These are phyloP conservation scores for Sugiyamaella grinbergsii DNA, from an alignment of 1,139 yeast genomes.

Conservation along the genomic window DNA sequence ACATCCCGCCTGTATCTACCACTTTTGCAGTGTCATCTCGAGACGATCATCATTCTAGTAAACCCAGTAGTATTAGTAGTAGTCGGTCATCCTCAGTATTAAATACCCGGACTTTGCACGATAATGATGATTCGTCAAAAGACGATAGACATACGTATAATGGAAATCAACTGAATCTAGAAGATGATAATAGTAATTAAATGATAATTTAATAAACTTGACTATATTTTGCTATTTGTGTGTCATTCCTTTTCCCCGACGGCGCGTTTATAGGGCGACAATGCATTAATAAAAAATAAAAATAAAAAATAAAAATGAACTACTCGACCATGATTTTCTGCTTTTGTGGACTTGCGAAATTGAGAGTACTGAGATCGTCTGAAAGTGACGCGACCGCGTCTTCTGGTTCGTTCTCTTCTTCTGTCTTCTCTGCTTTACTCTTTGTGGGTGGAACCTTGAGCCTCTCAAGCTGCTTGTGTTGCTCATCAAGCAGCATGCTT, in stretches of 20 bases:
- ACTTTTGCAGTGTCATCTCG: constrained; percentile 1
- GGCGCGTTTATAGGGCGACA: background rate
- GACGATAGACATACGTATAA: constrained; percentile 49
- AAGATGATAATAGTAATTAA: constrained; percentile 42
- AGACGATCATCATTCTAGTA: constrained; percentile 11
- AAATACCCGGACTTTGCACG: constrained; percentile 37
- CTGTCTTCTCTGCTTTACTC: background rate
- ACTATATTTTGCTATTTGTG: background rate
- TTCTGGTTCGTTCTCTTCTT: background rate
- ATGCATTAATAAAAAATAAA: no score
- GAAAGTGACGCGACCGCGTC: constrained; percentile 11
- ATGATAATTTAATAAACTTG: background rate
- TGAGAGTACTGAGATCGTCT: constrained; percentile 1
- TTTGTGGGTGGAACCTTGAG: constrained; percentile 3
- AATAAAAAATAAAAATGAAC: no score
- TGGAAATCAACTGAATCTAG: constrained; percentile 50
- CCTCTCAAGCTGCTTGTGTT: constrained; percentile 5
- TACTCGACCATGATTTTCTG: constrained; percentile 1
- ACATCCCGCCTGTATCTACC: background rate
- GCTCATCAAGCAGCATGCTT: constrained; percentile 16
- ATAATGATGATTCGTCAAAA: constrained; percentile 25
- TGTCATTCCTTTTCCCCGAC: background rate
- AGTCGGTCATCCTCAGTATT: constrained; percentile 21
- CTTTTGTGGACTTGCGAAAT: background rate
- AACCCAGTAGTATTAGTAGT: constrained; percentile 9